Evolutionary conservation across 1,284 basidiomycete species (phyloP), one percentile per base, ranked within the genome.

Genomic region (Leccinum pachyderme): DNA sequence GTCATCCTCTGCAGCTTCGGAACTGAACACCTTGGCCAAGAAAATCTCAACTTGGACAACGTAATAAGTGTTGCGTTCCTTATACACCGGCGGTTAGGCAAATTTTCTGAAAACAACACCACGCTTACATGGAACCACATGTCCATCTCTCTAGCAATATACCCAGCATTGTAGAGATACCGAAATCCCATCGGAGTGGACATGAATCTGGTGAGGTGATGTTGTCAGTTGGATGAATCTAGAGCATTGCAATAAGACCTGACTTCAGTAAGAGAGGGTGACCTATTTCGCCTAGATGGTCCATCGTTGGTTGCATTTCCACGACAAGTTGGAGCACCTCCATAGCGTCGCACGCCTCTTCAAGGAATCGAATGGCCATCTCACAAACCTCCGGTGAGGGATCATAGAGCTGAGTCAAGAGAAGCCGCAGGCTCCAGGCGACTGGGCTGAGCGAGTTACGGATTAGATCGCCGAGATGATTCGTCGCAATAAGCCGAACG

Each of bases 381-480:
- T 94, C 88, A 63, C 93, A 91, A 5, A 99, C 94, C 66, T 95
- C 92, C 24, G 87, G 80, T 0, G 89, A 83, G 2, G 93, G 89
- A 67, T 99, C 97, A 71, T 98, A 98, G 18, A 99, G 77, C 72
- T 99, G 97, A 0, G 95, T 98, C 25, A 99, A 78, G 25, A 99
- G 83, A 4, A 99, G 81, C 11, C 90, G 85, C 31, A 97, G 76
- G 18, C 86, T 92, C 95, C 95, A 98, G 4, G 87, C 81, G 60
- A 88, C 86, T 0, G 85, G 83, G 32, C 73, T 81, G 2, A 80
- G 68, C 12, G 82, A 84, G 33, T 77, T 77, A 35, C 86, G 83
- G 58, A 91, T 86, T 33, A 96, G 76, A 29, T 84, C 78, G n/a
- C 92, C 93, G 1, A 99, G 79, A 68, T 94, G 91, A 56, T 84